These are phyloP conservation scores for Begonia peltatifolia DNA, from an alignment of 306 rosid genomes.

Conservation along the genomic window DNA sequence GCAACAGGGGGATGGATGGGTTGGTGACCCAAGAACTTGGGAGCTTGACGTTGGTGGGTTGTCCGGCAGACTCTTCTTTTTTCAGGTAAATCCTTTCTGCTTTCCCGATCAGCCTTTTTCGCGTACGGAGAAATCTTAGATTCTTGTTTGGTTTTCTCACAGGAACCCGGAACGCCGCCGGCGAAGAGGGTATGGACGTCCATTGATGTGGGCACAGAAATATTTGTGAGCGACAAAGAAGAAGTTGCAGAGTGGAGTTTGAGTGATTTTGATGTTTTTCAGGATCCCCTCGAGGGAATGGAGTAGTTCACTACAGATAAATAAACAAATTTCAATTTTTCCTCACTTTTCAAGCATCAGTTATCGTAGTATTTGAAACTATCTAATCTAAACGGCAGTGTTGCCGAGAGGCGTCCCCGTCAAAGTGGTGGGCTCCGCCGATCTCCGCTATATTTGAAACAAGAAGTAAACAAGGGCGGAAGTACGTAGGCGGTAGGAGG, in stretches of 20 bases:
- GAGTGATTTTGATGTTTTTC: constrained; percentile 38
- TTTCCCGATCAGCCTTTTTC: too few relatives aligned
- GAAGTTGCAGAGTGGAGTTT: constrained; percentile 75
- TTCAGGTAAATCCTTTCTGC: constrained; percentile 29
- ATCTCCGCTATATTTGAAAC: too few relatives aligned
- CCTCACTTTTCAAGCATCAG: too few relatives aligned
- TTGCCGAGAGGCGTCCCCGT: too few relatives aligned
- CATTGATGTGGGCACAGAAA: constrained; percentile 59
- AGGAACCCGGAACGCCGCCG: constrained; percentile 56
- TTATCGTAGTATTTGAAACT: too few relatives aligned
- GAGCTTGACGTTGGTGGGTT: constrained; percentile 75
- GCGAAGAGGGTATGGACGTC: constrained; percentile 69
- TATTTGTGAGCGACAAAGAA: constrained; percentile 44
- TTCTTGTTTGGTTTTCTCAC: background rate
- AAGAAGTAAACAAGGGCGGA: too few relatives aligned
- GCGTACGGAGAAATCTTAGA: too few relatives aligned
- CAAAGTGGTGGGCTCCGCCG: too few relatives aligned
- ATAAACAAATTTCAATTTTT: too few relatives aligned
- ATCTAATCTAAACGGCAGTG: too few relatives aligned
- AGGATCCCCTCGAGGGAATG: background rate
- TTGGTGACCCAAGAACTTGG: constrained; percentile 66
- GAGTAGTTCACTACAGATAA: too few relatives aligned
- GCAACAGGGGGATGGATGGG: constrained; percentile 61
- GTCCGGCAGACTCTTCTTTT: constrained; percentile 50
- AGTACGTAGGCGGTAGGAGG: too few relatives aligned